Percentiles rank a stretch among this genome's conserved stretches.
Evolutionary conservation across 2,329 filamentous ascomycete genomes (phyloP).

Genomic region (Neofusicoccum sp.): DNA sequence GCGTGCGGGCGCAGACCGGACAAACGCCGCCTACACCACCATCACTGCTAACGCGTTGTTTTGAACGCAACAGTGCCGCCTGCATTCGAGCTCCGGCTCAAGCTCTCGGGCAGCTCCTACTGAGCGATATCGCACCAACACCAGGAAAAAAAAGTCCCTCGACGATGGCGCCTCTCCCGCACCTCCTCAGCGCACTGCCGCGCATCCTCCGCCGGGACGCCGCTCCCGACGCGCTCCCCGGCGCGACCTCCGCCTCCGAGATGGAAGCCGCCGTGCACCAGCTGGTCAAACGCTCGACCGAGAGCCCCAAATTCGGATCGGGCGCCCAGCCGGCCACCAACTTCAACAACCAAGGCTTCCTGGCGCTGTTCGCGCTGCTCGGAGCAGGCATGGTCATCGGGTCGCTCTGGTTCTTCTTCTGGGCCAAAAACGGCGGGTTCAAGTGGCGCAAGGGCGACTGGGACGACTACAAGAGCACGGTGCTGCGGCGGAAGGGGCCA

Average conservation of each 20-base stretch:
- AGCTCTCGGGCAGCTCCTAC: neutral
- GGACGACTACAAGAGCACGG: slow-evolving; percentile 98
- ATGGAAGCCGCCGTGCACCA: neutral
- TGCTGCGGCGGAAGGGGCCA: slow-evolving; percentile 81
- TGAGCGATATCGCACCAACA: neutral
- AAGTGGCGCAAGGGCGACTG: slow-evolving; percentile 82
- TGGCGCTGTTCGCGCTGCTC: slow-evolving; percentile 85
- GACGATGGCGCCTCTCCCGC: slow-evolving; percentile 10
- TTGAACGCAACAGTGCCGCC: neutral
- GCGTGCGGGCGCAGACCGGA: neutral
- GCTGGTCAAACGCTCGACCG: slow-evolving; percentile 3
- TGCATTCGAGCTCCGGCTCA: slow-evolving; percentile 2
- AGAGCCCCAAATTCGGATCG: slow-evolving; percentile 25
- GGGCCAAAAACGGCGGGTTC: slow-evolving; percentile 95
- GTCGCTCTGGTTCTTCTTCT: slow-evolving; percentile 95
- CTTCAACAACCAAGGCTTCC: slow-evolving; percentile 61
- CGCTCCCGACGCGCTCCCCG: neutral
- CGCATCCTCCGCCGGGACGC: neutral
- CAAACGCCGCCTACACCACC: neutral
- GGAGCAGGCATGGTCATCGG: slow-evolving; percentile 72
- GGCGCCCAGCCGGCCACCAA: slow-evolving; percentile 37
- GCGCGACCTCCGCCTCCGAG: neutral
- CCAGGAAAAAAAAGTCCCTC: neutral
- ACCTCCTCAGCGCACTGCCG: neutral
- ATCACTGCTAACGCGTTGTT: neutral